Percentiles rank a stretch among this genome's conserved stretches.
phyloP scores from a whole-genome alignment of 768 basidiomycete genomes.

The Guyanaporus albipodus region DNA sequence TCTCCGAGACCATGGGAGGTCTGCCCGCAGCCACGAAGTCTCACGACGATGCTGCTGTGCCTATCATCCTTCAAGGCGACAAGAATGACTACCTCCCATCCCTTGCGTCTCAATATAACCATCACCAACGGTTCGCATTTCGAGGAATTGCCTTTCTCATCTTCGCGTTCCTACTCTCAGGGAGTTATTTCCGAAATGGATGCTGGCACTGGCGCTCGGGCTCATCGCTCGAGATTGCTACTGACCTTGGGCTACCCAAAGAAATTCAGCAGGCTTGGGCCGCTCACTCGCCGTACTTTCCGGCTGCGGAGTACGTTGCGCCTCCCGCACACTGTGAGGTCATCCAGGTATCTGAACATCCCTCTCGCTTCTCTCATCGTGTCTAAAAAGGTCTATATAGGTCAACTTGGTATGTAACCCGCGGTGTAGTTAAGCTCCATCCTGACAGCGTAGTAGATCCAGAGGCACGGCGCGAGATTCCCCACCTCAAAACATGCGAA shows the following conservation, averaged over 20 bases:
- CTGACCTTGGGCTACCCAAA: slow-evolving; percentile 12
- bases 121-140: slow-evolving; percentile 2
- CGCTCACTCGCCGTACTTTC: slow-evolving; percentile 58
- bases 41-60: no score
- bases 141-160: slow-evolving; percentile 4
- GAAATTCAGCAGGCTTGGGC: slow-evolving; percentile 45
- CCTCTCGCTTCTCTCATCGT: not conserved
- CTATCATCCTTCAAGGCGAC: slow-evolving; percentile 3
- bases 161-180: slow-evolving; percentile 14
- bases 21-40: no score
- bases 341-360: slow-evolving; percentile 52
- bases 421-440: not conserved
- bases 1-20: no score
- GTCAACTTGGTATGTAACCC: slow-evolving; percentile 28
- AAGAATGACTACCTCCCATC: not conserved
- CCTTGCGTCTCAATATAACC: not conserved
- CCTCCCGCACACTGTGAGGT: slow-evolving; percentile 50
- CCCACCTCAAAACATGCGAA: slow-evolving; percentile 52
- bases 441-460: slow-evolving; percentile 45
- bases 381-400: slow-evolving; percentile 7
- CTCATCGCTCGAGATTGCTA: not conserved
- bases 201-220: slow-evolving; percentile 4
- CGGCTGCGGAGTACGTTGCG: slow-evolving; percentile 41
- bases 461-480: slow-evolving; percentile 77
- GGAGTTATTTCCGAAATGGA: slow-evolving; percentile 12